Percentiles rank a stretch among this genome's conserved stretches.
Evolutionary conservation across 2,329 filamentous ascomycete genomes (phyloP).

Genomic region (Tolypocladium inflatum): DNA sequence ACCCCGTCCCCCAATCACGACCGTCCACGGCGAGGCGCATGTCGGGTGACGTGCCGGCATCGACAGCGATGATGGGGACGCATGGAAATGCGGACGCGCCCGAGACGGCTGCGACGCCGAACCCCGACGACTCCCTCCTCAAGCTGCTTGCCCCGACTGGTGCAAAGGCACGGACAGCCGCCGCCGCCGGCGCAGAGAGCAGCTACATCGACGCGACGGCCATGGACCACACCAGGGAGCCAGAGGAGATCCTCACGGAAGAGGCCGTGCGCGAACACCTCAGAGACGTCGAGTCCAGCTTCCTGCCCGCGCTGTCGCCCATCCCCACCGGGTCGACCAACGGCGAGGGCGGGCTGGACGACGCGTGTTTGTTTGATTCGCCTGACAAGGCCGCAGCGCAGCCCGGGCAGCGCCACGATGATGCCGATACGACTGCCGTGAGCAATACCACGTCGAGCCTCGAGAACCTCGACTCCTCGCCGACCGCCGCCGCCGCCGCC

Average conservation of each 20-base stretch:
- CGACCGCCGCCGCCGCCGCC: constrained; percentile 44
- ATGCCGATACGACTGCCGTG: constrained; percentile 16
- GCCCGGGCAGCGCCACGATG: neutral
- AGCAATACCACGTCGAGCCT: constrained; percentile 39
- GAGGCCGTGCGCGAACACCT: constrained; percentile 46
- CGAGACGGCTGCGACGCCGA: neutral
- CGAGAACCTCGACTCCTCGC: constrained; percentile 46
- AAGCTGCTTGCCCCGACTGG: constrained; percentile 9
- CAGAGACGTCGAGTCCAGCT: constrained; percentile 57
- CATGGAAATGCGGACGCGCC: neutral
- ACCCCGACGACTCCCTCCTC: constrained; percentile 6
- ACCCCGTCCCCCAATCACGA: constrained; percentile 9
- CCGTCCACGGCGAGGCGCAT: constrained; percentile 16
- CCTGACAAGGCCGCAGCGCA: constrained; percentile 22
- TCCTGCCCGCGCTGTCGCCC: constrained; percentile 48
- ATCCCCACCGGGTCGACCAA: constrained; percentile 36
- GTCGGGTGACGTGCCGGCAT: constrained; percentile 3
- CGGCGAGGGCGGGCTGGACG: constrained; percentile 35
- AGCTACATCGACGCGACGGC: constrained; percentile 33
- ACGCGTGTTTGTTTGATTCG: constrained; percentile 50
- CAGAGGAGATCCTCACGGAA: constrained; percentile 41
- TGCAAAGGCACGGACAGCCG: constrained; percentile 9
- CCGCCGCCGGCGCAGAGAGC: constrained; percentile 15
- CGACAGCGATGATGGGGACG: neutral
- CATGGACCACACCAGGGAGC: constrained; percentile 20